These are phyloP conservation scores for Auriculariales sp. DNA, from an alignment of 768 basidiomycete species.

Conservation along the genomic window DNA sequence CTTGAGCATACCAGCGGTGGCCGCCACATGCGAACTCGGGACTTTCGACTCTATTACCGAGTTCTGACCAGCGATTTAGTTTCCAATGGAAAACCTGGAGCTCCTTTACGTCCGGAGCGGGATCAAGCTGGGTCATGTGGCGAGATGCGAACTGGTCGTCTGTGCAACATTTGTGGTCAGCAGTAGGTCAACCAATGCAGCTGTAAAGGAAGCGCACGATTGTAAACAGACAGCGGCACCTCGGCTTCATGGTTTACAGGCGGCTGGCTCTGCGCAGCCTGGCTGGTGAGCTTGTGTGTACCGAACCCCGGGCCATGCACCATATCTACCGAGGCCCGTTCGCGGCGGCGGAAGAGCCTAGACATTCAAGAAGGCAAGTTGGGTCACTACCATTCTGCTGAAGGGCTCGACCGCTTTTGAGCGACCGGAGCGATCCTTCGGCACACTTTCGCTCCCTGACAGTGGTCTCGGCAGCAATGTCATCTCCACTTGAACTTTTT, in stretches of 20 bases:
- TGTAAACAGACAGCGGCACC: conserved; percentile 68
- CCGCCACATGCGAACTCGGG: conserved; percentile 95
- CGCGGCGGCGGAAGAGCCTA: no score
- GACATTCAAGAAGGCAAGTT: no score
- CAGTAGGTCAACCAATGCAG: conserved; percentile 7
- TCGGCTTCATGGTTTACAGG: conserved; percentile 57
- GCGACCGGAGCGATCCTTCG: no score
- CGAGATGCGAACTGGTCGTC: conserved; percentile 90
- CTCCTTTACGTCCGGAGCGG: conserved; percentile 94
- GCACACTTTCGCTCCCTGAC: no score
- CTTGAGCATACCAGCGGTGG: conserved; percentile 73
- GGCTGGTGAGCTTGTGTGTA: no score
- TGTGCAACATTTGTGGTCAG: conserved; percentile 21
- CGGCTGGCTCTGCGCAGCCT: no score
- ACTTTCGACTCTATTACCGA: conserved; percentile 90
- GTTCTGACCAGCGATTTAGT: conserved; percentile 76
- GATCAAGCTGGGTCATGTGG: conserved; percentile 95
- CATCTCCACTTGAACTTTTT: no score
- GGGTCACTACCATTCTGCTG: no score
- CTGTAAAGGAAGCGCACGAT: conserved; percentile 42
- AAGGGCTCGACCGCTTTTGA: no score
- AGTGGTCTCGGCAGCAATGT: no score
- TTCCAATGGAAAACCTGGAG: conserved; percentile 87
- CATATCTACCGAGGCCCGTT: no score
- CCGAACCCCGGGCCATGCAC: no score